Base-by-base conservation (phyloP, 345 rosid species). In the Syzygium aqueum region DNA sequence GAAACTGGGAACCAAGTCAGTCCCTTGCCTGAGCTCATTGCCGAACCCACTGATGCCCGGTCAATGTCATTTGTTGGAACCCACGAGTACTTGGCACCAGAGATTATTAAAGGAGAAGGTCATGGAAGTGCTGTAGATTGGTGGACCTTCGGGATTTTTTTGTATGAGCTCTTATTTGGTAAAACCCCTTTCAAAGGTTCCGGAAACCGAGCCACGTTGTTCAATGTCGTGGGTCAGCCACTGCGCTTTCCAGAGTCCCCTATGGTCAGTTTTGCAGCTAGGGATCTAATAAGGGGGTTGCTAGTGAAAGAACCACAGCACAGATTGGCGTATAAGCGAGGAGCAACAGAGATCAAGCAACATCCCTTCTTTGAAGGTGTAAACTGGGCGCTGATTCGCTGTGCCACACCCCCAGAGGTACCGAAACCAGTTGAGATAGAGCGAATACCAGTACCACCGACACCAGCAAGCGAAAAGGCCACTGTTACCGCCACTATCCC, bases 91-190 rank as follows among this genome's bases (percentile, higher is more conserved):
- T 93, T 96, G 90, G 98, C 98, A 43, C 99, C 97, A 0, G 99
- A 95, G 93, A 96, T 96, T 54, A 96, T 95, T 73, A 95, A 96
- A 88, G 99, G 99, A 10, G 99, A 95, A 92, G 99, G 98, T 65
- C 99, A 97, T 89, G 99, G 99, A 86, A 95, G 97, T 89, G 99
- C 99, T 25, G 99, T 97, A 33, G 99, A 97, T 89, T 97, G 99
- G 99, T 97, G 99, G 99, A 97, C 98, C 67, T 95, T 91, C 86
- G 99, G 99, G 86, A 97, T 95, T 86, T 96, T 97, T 88, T 89
- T 97, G 15, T 96, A 94, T 77, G 99, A 97, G 87, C 95, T 97
- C 84, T 91, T 97, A 91, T 96, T 94, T 73, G 99, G 99, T 90
- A 96, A 93, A 93, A 97, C 99, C 43, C 99, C 99, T 88, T 97